Percentiles rank a stretch among this genome's conserved stretches.
Evolutionary conservation across 2,329 filamentous ascomycete species (phyloP).

Genomic region (Diaporthe vaccinii): DNA sequence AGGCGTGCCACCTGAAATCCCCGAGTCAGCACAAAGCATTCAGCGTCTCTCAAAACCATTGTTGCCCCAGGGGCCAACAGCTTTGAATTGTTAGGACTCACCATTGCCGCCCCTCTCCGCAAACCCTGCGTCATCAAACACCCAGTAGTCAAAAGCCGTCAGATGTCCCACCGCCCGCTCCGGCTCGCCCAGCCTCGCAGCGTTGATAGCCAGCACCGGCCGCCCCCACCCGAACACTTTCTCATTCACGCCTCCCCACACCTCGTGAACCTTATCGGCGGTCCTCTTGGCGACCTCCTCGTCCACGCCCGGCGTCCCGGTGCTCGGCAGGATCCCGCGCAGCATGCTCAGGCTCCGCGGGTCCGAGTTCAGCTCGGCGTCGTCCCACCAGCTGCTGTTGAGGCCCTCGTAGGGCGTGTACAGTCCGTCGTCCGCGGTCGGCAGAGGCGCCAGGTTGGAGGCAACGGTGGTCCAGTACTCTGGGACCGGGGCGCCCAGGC

Average conservation of each 20-base stretch:
- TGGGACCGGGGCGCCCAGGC: slow-evolving; percentile 55
- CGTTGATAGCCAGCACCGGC: slow-evolving; percentile 61
- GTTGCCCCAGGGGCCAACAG: not conserved
- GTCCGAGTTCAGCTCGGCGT: slow-evolving; percentile 53
- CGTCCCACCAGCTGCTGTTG: slow-evolving; percentile 58
- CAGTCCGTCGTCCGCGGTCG: slow-evolving; percentile 53
- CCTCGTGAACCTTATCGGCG: slow-evolving; percentile 53
- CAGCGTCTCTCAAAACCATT: too few species aligned
- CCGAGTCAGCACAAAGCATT: not conserved
- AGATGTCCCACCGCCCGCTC: slow-evolving; percentile 57
- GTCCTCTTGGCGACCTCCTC: slow-evolving; percentile 53
- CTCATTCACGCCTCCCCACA: slow-evolving; percentile 55
- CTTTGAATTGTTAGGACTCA: not conserved
- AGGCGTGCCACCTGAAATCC: not conserved
- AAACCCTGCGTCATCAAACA: slow-evolving; percentile 55
- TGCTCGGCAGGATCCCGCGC: slow-evolving; percentile 59
- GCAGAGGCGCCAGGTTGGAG: slow-evolving; percentile 59
- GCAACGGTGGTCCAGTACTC: slow-evolving; percentile 56
- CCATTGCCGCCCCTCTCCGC: slow-evolving; percentile 10
- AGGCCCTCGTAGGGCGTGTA: slow-evolving; percentile 64
- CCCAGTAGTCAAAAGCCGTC: slow-evolving; percentile 58
- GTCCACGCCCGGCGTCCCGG: slow-evolving; percentile 39
- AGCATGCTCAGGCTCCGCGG: slow-evolving; percentile 61
- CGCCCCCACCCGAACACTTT: slow-evolving; percentile 62
- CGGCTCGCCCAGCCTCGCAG: slow-evolving; percentile 56